Conservation (phyloP, 331 rosid species). For the Prunus yedoensis region DNA sequence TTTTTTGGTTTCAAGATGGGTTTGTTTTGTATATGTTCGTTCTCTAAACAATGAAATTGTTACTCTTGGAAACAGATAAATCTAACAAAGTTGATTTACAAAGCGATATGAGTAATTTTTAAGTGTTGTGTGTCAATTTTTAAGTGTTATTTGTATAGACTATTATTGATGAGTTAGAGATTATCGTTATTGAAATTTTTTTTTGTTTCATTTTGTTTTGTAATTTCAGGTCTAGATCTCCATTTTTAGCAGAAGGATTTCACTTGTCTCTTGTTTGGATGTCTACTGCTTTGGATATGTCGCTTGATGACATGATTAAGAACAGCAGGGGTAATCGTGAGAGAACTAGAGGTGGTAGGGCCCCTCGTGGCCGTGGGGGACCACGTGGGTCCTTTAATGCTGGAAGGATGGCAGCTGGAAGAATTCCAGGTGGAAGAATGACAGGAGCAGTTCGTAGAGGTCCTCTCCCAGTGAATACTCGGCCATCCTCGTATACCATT, state of each 20-base stretch:
- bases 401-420: slow-evolving; percentile 46
- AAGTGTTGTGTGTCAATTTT: too few relatives aligned
- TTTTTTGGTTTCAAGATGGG: neutral
- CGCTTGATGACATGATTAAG: slow-evolving; percentile 88
- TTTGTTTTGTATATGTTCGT: neutral
- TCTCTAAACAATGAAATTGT: neutral
- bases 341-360: slow-evolving; percentile 72
- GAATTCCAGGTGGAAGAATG: slow-evolving; percentile 36
- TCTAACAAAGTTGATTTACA: neutral
- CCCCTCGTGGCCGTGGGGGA: slow-evolving; percentile 46
- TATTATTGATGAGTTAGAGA: neutral
- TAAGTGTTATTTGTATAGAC: too few relatives aligned
- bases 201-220: neutral
- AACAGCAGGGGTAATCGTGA: slow-evolving; percentile 61
- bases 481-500: slow-evolving; percentile 72
- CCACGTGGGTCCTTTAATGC: slow-evolving; percentile 37
- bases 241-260: neutral
- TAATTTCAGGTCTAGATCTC: slow-evolving; percentile 17
- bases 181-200: neutral
- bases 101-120: too few relatives aligned
- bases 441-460: slow-evolving; percentile 65
- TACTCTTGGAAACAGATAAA: neutral
- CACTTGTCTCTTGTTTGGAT: slow-evolving; percentile 27
- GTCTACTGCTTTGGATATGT: slow-evolving; percentile 90
- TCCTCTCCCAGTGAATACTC: slow-evolving; percentile 60